Evolutionary conservation across 1,284 basidiomycete species (phyloP), one percentile per base, ranked within the genome.

Genomic region (Leccinum huronense): DNA sequence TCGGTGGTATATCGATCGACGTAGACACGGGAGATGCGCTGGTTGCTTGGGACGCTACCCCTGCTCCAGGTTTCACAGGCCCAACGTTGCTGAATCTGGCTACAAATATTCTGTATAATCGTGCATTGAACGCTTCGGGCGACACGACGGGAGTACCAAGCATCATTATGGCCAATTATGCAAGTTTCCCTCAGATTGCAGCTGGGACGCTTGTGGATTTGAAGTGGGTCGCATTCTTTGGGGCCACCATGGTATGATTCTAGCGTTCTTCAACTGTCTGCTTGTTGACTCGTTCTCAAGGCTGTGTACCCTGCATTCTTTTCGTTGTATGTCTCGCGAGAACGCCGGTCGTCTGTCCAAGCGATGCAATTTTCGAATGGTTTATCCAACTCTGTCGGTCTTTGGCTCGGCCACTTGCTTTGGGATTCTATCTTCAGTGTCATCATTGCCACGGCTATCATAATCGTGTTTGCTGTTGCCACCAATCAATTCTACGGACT

Each of bases 311-410:
- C 91, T 2, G 91, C 91, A 0, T 94, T 94, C 75, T 91, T 88
- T 66, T 82, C 88, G 9, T 73, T 94, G 13, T 94, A 93, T 73
- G 88, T 91, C 6, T 84, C 85, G 16, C 84, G 81, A 67, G 90
- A 89, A 72, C 84, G 85, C 33, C 81, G 81, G 54, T 88, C 86
- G 8, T 85, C 84, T 51, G 89, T 88, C 2, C 90, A 88, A 76
- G 89, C 88, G 5, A 93, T 90, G 88, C 87, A 90, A 66, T 77
- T 89, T 33, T 91, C 88, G 38, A 94, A 94, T 71, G 91, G 91
- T 1, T 78, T 93, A 36, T 83, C 86, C 5, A 80, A 89, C 61
- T 90, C 91, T 5, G 75, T 85, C 34, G 89, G 88, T 0, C 79
- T 93, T 30, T 93, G 91, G 91, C 78, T 93, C 2, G 91, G 91